Conservation (phyloP, 2,329 filamentous ascomycete species). For the Dendryphion nanum region DNA sequence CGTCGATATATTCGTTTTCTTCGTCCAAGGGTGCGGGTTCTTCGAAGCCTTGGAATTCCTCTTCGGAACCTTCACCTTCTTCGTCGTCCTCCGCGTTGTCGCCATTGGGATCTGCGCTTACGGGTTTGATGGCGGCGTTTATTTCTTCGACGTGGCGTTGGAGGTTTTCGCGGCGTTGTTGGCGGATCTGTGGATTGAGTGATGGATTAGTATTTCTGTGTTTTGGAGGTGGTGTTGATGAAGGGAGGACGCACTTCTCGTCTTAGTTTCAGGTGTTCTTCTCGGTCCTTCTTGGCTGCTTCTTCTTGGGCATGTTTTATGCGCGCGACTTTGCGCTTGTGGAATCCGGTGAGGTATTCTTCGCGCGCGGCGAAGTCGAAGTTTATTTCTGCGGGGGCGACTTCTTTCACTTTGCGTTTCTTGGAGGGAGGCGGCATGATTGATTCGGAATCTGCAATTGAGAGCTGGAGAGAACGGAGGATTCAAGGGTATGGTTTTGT, state of each 20-base stretch:
- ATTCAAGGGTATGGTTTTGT: background rate
- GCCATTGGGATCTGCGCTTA: no score
- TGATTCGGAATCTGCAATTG: constrained; percentile 2
- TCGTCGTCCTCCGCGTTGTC: constrained; percentile 36
- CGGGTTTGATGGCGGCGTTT: constrained; percentile 54
- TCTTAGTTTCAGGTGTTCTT: constrained; percentile 72
- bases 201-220: background rate
- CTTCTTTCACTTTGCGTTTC: constrained; percentile 49
- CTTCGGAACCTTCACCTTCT: constrained; percentile 21
- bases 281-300: constrained; percentile 71
- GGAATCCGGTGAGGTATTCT: constrained; percentile 93
- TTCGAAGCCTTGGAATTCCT: constrained; percentile 60
- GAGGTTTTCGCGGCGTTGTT: constrained; percentile 78
- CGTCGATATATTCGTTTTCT: constrained; percentile 93
- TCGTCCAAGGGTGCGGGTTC: constrained; percentile 66
- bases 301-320: constrained; percentile 82
- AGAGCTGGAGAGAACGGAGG: background rate
- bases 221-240: background rate
- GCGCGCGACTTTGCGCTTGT: constrained; percentile 88
- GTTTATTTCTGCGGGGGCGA: constrained; percentile 71
- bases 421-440: constrained; percentile 28
- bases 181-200: constrained; percentile 64
- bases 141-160: constrained; percentile 79
- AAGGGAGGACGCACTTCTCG: constrained; percentile 61
- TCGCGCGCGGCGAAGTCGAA: constrained; percentile 79